Conservation (phyloP, 306 rosid genomes). For the Prunus mira region DNA sequence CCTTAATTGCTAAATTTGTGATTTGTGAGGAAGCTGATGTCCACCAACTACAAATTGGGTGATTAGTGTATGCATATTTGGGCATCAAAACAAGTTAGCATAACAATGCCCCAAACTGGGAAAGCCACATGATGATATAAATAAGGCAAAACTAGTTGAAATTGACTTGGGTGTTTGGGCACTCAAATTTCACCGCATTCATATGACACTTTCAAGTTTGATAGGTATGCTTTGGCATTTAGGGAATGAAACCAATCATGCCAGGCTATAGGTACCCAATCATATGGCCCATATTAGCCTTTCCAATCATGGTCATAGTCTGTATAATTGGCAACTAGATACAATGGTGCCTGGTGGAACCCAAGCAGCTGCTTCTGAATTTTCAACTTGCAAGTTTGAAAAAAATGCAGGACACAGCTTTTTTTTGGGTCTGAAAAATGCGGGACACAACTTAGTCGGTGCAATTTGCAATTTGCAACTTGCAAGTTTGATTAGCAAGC, state of each 20-base stretch:
- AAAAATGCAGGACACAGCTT: neutral
- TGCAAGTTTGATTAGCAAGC: neutral
- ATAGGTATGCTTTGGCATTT: neutral
- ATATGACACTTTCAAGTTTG: too few species aligned
- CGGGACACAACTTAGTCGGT: neutral
- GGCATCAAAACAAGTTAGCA: too few species aligned
- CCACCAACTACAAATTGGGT: too few species aligned
- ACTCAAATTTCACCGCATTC: neutral
- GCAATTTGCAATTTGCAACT: neutral
- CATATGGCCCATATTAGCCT: neutral
- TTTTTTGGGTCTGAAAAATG: neutral
- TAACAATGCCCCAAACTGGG: too few species aligned
- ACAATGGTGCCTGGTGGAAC: neutral
- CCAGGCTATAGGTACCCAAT: neutral
- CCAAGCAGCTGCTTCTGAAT: neutral
- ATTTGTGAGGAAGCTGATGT: too few species aligned
- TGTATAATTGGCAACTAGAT: neutral
- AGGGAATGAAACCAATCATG: neutral
- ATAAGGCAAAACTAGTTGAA: too few species aligned
- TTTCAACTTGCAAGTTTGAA: neutral
- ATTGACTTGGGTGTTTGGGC: too few species aligned
- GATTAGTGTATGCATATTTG: too few species aligned
- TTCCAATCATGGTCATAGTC: neutral
- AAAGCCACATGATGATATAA: too few species aligned
- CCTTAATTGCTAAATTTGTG: too few species aligned